These are phyloP conservation scores for Elaeis guineensis DNA, from an alignment of 176 grass and related monocot species.

Conservation along the genomic window DNA sequence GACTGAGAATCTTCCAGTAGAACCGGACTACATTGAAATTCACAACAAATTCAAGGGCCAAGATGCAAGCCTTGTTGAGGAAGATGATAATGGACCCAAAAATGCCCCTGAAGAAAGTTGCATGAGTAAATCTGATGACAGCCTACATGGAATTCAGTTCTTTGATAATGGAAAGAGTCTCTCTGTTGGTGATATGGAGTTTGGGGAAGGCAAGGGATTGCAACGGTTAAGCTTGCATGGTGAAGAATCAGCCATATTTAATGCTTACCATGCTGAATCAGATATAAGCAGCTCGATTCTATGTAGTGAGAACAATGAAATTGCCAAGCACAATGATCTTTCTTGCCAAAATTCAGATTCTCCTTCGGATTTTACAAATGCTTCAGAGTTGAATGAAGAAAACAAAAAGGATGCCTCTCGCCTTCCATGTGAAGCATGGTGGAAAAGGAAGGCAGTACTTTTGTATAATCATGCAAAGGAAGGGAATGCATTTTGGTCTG, in stretches of 20 bases:
- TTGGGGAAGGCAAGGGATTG: conserved; percentile 7
- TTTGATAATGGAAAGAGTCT: conserved; percentile 14
- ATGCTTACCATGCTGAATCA: conserved; percentile 12
- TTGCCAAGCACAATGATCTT: conserved; percentile 1
- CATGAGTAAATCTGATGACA: conserved; percentile 9
- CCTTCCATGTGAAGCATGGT: conserved; percentile 32
- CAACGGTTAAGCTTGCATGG: conserved; percentile 2
- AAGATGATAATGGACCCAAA: background rate
- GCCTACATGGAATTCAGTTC: conserved; percentile 3
- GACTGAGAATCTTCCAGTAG: conserved; percentile 3
- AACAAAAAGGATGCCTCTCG: background rate
- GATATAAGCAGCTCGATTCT: background rate
- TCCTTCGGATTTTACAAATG: background rate
- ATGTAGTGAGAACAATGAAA: background rate
- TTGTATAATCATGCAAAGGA: conserved; percentile 39
- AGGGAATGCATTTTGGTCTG: conserved; percentile 27
- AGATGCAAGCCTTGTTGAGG: background rate
- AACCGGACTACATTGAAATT: background rate
- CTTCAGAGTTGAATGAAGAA: background rate
- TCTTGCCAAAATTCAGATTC: background rate
- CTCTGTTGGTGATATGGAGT: conserved; percentile 1
- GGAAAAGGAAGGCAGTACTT: conserved; percentile 31
- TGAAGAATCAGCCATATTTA: conserved; percentile 13
- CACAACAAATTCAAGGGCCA: background rate
- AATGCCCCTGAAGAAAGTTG: conserved; percentile 9